phyloP scores from a whole-genome alignment of 441 rosid genomes.

The Rhodomyrtus psidioides region DNA sequence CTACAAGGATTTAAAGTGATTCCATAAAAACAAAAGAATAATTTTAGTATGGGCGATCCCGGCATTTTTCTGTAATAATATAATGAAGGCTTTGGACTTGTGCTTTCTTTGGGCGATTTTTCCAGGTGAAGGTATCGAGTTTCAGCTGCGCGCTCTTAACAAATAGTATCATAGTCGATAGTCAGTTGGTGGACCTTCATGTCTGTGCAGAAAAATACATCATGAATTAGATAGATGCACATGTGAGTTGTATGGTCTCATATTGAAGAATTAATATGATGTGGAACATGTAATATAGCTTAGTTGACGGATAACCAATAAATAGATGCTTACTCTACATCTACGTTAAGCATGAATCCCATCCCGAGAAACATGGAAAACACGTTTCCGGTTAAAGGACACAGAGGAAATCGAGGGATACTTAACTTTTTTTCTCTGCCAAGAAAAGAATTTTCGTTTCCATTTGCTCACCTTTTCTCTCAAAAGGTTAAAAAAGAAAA shows the following conservation, averaged over 20 bases:
- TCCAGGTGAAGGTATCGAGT: too few relatives aligned
- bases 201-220: too few relatives aligned
- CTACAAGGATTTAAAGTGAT: background rate
- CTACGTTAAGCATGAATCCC: background rate
- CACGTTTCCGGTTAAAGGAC: background rate
- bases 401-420: background rate
- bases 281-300: background rate
- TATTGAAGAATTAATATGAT: too few relatives aligned
- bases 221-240: too few relatives aligned
- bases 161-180: too few relatives aligned
- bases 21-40: background rate
- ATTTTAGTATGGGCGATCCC: too few relatives aligned
- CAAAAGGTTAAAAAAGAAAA: background rate
- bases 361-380: background rate
- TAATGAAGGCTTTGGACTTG: background rate
- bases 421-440: background rate
- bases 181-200: too few relatives aligned
- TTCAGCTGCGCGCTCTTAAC: too few relatives aligned
- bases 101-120: background rate
- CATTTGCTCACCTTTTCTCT: background rate
- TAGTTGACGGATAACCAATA: too few relatives aligned
- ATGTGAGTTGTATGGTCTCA: too few relatives aligned
- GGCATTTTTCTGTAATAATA: too few relatives aligned
- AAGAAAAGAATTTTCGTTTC: background rate
- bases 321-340: background rate